phyloP scores from a whole-genome alignment of 805 yeast genomes.

The Candida insectorum region DNA sequence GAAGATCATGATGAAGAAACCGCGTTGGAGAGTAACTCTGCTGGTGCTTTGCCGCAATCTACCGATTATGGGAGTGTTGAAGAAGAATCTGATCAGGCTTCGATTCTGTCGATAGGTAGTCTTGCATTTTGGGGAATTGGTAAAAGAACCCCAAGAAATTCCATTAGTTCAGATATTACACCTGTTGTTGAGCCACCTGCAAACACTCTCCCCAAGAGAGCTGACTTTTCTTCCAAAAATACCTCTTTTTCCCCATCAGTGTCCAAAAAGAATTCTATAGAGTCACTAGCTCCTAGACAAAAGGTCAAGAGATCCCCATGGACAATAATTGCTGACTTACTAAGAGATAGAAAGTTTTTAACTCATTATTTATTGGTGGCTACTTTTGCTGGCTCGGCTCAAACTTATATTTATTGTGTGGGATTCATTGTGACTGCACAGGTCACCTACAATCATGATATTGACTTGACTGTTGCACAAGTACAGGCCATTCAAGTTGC shows the following conservation, averaged over 20 bases:
- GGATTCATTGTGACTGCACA: constrained; percentile 64
- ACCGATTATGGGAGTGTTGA: too few relatives aligned
- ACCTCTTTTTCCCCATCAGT: constrained; percentile 6
- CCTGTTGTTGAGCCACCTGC: constrained; percentile 7
- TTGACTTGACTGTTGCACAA: constrained; percentile 16
- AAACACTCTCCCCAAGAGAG: constrained; percentile 3
- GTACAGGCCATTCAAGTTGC: constrained; percentile 74
- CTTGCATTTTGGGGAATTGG: constrained; percentile 42
- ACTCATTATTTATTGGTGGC: constrained; percentile 56
- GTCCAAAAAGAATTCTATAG: constrained; percentile 3
- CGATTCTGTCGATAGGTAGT: constrained; percentile 32
- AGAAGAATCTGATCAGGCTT: constrained; percentile 3
- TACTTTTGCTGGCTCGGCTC: constrained; percentile 61
- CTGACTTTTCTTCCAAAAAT: constrained; percentile 8
- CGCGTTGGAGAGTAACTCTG: not conserved
- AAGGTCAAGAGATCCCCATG: constrained; percentile 11
- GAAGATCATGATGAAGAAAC: constrained; percentile 18
- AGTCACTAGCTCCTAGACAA: constrained; percentile 1
- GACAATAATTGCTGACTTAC: constrained; percentile 17
- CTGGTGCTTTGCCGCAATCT: too few relatives aligned
- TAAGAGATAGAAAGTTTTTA: constrained; percentile 36
- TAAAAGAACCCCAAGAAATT: constrained; percentile 23
- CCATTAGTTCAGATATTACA: constrained; percentile 12
- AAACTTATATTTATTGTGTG: constrained; percentile 67
- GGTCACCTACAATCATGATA: constrained; percentile 19